phyloP scores from a whole-genome alignment of 2,329 filamentous ascomycete genomes.

The Parastagonospora nodorum region DNA sequence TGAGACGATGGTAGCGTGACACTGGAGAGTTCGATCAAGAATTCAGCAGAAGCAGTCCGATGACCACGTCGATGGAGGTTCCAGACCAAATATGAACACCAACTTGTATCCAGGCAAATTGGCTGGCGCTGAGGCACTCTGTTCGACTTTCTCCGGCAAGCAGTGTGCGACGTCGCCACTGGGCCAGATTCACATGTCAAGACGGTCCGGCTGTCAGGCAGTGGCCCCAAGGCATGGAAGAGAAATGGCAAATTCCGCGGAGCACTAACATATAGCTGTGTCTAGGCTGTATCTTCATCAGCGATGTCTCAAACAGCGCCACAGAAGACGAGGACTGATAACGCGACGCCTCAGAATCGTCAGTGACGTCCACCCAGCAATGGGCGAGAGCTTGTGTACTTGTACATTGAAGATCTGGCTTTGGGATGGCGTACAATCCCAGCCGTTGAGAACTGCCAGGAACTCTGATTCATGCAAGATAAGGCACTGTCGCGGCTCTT shows the following conservation, averaged over 20 bases:
- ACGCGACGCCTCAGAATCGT: not conserved
- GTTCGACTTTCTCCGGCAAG: slow-evolving; percentile 13
- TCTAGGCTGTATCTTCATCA: not conserved
- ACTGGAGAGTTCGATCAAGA: too few species aligned
- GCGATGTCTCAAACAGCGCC: not conserved
- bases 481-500: slow-evolving; percentile 24
- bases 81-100: not conserved
- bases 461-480: slow-evolving; percentile 46
- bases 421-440: not conserved
- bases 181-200: slow-evolving; percentile 12
- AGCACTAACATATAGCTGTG: not conserved
- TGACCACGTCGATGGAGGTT: too few species aligned
- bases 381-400: not conserved
- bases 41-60: too few species aligned
- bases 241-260: slow-evolving; percentile 9
- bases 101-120: not conserved
- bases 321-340: not conserved
- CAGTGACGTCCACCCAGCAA: slow-evolving; percentile 13
- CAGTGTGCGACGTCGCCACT: slow-evolving; percentile 15
- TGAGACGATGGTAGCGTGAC: too few species aligned
- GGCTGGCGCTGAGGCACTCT: not conserved
- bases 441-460: not conserved
- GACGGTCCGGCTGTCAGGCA: not conserved
- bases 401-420: not conserved
- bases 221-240: slow-evolving; percentile 1